Evolutionary conservation across 306 rosid species (phyloP), one percentile per base, ranked within the genome.

Genomic region (Rosa chinensis): DNA sequence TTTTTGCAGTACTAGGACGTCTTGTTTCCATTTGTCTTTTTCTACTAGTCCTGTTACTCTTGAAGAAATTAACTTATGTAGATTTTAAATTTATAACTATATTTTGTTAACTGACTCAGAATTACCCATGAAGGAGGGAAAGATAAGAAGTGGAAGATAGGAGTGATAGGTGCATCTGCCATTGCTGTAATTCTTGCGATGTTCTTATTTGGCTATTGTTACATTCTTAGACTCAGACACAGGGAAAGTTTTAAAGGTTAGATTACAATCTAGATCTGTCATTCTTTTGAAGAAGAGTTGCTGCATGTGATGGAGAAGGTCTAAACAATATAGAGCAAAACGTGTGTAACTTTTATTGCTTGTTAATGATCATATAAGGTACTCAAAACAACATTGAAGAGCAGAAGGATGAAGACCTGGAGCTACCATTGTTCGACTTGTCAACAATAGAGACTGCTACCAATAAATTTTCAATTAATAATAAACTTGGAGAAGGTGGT

Each of bases 211-310:
- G 44, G 66, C 82, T 72, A 25, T 64, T 37, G 67, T 52, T 81
- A 43, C 83, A 75, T 50, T 52, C 76, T 25, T 80, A 84, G 71
- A 74, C 18, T 55, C 25, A 77, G 81, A 47, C 66, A 17, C 82
- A 42, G 79, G 72, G 56, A 62, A 39, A 56, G 49, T 39, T 58
- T 58, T 55, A 80, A 79, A 84, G 82, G 85, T 75, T 80, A 66
- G 39, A 18, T 10, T 28, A n/a, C 3, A 8, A 28, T 77, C 23
- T 37, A 6, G 12, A 21, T 50, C 12, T 10, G 42, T 52, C 47
- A 37, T 18, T 37, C 10, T 52, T 44, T 10, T 61, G 66, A 59
- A 59, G 2, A 61, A 61, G 50, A 40, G 16, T 39, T 39, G 72
- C 9, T 53, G 23, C 21, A 18, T 67, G 25, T 25, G 25, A 25